Evolutionary conservation across 2,329 filamentous ascomycete genomes (phyloP).

Genomic region (Sarocladium oryzae): DNA sequence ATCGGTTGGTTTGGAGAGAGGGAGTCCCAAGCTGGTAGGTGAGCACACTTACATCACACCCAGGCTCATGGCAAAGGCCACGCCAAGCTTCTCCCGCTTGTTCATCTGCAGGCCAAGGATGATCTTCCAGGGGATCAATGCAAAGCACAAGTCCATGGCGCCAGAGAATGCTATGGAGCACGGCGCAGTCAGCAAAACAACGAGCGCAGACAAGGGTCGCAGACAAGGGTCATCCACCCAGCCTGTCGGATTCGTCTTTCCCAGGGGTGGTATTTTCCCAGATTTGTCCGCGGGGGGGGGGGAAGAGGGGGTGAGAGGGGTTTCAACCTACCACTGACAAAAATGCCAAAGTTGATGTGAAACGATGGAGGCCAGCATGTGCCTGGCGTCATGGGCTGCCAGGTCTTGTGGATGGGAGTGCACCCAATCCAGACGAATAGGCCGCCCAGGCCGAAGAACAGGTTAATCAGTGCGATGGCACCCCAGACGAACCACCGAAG

Average conservation of each 20-base stretch:
- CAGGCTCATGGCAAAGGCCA: slow-evolving; percentile 13
- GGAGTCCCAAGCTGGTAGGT: no score
- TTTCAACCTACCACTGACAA: background rate
- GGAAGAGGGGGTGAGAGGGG: background rate
- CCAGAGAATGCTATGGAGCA: slow-evolving; percentile 11
- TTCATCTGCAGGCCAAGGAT: slow-evolving; percentile 12
- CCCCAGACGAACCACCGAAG: slow-evolving; percentile 16
- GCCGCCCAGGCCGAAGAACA: slow-evolving; percentile 14
- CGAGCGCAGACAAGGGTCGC: background rate
- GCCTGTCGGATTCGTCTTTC: no score
- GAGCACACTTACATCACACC: slow-evolving; percentile 12
- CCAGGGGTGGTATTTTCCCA: no score
- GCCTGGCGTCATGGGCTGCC: slow-evolving; percentile 1
- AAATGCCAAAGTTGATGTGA: slow-evolving; percentile 8
- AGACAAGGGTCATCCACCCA: no score
- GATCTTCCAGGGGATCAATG: slow-evolving; percentile 12
- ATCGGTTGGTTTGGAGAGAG: no score
- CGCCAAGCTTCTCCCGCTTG: slow-evolving; percentile 11
- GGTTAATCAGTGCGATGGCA: slow-evolving; percentile 16
- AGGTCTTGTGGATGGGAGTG: slow-evolving; percentile 7
- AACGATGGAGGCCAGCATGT: slow-evolving; percentile 3
- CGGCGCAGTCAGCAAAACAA: background rate
- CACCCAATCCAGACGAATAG: slow-evolving; percentile 17
- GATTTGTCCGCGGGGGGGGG: no score
- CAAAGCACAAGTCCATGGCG: slow-evolving; percentile 10